Base-by-base conservation (phyloP, 495 filamentous ascomycete genomes). In the Penicillium daleae region DNA sequence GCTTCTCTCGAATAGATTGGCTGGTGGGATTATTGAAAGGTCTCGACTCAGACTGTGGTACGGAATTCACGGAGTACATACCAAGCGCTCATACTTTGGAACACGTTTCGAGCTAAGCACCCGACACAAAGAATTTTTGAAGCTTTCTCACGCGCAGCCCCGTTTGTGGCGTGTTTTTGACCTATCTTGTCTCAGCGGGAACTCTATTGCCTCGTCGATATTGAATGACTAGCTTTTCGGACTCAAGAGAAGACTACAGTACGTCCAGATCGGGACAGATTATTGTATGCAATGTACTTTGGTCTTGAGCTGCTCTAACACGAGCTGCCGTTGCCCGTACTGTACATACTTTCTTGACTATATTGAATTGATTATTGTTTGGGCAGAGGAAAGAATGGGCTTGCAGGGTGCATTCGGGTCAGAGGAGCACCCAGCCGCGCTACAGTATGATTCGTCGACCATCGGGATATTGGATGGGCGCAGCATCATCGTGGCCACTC, bases 321-420 rank as follows among this genome's bases (percentile, higher is more conserved):
- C 12, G 8, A 53, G n/a, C 10, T 35, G 51, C 51, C 29, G 29
- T n/a, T 3, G 31, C 17, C 17, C 27, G 15, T 46, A 10, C 17
- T 17, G 15, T 46, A 10, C 46, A 50, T 50, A n/a, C 26, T 50
- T 50, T 24, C 24, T 27, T 29, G 46, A 29, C 24, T 50, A 50
- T 29, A 50, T 24, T n/a, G n/a, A 27, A 49, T 24, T 29, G 46
- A 50, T 29, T 50, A 50, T 29, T 50, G 24, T 50, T 29, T 26
- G 27, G 51, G 51, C 2, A 52, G 19, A n/a, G 19, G 17, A 40
- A 27, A 29, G 21, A 35, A 49, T 15, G 53, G 64, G 56, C 61
- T 57, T 67, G 61, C 65, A 62, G 58, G 58, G 10, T 65, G 57
- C 62, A 61, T 60, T 44, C 60, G 64, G 64, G 57, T 48, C 48